Evolutionary conservation across 2,329 filamentous ascomycete species (phyloP), one percentile per base, ranked within the genome.

Genomic region (Botrytis tulipae): DNA sequence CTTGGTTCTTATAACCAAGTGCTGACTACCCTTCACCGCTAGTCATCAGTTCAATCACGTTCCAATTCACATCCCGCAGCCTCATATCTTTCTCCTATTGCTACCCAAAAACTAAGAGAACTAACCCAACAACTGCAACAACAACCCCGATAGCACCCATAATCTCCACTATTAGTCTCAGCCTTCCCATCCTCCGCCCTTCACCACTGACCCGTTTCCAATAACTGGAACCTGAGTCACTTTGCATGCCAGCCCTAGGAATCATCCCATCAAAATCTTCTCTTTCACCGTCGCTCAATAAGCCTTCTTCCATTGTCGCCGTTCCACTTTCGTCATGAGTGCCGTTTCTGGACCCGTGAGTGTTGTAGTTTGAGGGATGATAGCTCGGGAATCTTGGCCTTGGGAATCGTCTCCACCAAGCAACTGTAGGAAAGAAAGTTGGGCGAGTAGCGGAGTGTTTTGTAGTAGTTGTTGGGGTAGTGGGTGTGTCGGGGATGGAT

Each of bases 371-470:
- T 4, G 48, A 69, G 66, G 66, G 32, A 57, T 57, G 32, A 69
- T 69, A 57, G 25, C 12, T 69, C n/a, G 66, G 10, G 35, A 69
- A 69, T 32, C 16, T 57, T 8, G 70, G 70, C 54, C 22, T 44
- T 22, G 46, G 61, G 35, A 72, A 67, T 20, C 14, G 37, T 57
- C 66, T 72, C 70, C 70, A 72, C 70, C 70, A 72, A 54, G 70
- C 70, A 14, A 72, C 46, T 20, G 61, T 67, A 16, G 70, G 70
- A 46, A 72, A 59, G 70, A 72, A 72, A 29, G 70, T 72, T 46
- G 61, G 70, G 48, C 70, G 70, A 18, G 46, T 44, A n/a, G 44
- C 46, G 6, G 70, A 72, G n/a, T 72, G 46, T 35, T 67, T 46
- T 22, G 70, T 72, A n/a, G 70, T 48, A 20, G n/a, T 61, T 69